A percentile compares a stretch with the other conserved stretches of the same genome.
These are phyloP conservation scores for Pleodorina starrii DNA, from an alignment of 139 green algal genomes.

Conservation along the genomic window DNA sequence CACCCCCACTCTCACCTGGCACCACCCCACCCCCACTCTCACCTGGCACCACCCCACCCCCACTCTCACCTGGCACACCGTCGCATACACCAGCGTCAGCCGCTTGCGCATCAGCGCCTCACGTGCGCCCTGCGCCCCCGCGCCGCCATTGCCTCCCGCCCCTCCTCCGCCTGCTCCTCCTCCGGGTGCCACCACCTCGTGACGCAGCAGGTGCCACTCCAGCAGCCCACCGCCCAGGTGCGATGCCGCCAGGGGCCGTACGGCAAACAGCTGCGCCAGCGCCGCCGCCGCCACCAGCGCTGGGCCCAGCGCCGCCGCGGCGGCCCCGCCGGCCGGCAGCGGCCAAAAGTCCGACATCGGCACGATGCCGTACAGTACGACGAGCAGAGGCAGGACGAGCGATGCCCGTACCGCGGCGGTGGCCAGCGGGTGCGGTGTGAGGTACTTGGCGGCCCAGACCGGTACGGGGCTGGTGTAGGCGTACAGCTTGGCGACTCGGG, in stretches of 20 bases:
- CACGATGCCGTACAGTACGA: slow-evolving; percentile 13
- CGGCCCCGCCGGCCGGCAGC: not conserved
- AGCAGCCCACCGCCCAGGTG: slow-evolving; percentile 19
- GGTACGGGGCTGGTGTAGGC: slow-evolving; percentile 14
- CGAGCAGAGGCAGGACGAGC: not conserved
- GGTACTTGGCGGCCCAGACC: slow-evolving; percentile 2
- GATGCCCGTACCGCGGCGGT: not conserved
- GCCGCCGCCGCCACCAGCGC: not conserved
- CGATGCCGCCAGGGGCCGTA: slow-evolving; percentile 11
- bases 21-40: no score
- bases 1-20: no score
- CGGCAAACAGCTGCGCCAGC: not conserved
- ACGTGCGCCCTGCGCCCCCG: not conserved
- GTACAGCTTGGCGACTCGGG: not conserved
- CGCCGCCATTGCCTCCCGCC: not conserved
- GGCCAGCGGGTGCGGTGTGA: not conserved
- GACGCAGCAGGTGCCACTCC: slow-evolving; percentile 35
- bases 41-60: no score
- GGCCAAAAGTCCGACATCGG: slow-evolving; percentile 2
- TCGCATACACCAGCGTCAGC: slow-evolving; percentile 12
- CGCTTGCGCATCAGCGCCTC: not conserved
- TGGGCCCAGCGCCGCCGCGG: not conserved
- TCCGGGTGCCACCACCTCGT: not conserved
- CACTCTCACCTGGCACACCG: slow-evolving; percentile 24
- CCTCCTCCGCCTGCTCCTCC: not conserved